phyloP scores from a whole-genome alignment of 2,329 filamentous ascomycete species.

The Chalaropsis ovoidea region DNA sequence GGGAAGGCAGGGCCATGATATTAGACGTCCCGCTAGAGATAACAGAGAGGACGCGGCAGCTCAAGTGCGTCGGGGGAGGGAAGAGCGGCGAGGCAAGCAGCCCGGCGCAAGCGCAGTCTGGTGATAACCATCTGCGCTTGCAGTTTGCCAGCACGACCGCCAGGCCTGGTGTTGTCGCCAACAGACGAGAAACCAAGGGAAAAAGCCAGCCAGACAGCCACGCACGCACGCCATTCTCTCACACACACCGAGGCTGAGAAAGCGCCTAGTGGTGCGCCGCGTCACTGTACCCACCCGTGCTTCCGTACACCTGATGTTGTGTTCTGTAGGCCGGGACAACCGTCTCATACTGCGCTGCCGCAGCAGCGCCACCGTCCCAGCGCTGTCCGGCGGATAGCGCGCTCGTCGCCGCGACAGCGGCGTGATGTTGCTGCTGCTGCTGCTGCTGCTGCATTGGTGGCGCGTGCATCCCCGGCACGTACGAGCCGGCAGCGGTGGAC shows the following conservation, averaged over 20 bases:
- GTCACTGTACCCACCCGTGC: conserved; percentile 35
- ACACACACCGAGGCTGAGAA: background rate
- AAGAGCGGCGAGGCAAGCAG: background rate
- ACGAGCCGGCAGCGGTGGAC: conserved; percentile 33
- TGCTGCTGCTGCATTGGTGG: conserved; percentile 33
- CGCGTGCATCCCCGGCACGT: conserved; percentile 34
- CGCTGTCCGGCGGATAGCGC: conserved; percentile 30
- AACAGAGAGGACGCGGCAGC: too few relatives aligned
- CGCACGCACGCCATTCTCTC: too few relatives aligned
- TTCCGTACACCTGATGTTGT: conserved; percentile 35
- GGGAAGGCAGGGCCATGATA: background rate
- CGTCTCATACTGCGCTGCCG: conserved; percentile 35
- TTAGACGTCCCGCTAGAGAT: background rate
- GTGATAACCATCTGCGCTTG: background rate
- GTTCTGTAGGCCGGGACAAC: conserved; percentile 33
- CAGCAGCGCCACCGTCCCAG: conserved; percentile 37
- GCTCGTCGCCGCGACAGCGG: conserved; percentile 32
- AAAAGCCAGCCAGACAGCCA: background rate
- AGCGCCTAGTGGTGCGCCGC: conserved; percentile 31
- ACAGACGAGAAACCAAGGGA: background rate
- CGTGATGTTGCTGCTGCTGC: conserved; percentile 30
- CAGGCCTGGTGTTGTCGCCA: background rate
- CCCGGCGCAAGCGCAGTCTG: background rate
- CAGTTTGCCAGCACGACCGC: background rate
- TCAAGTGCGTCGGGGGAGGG: background rate